Base-by-base conservation (phyloP, 495 filamentous ascomycete species). In the Lasiosphaeria ovina region DNA sequence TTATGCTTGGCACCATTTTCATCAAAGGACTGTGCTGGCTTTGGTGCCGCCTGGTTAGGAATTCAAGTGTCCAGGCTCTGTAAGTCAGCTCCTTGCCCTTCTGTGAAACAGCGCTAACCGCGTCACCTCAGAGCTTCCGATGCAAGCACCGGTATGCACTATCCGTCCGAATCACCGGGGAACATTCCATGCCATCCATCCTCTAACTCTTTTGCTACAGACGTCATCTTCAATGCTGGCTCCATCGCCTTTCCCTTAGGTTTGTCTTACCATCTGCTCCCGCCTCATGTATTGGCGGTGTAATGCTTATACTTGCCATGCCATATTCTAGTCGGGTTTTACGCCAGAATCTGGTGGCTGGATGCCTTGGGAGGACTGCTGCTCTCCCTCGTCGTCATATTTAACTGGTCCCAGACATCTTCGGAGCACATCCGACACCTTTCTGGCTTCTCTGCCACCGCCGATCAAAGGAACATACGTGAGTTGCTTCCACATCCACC, bases 161-260 rank as follows among this genome's bases (percentile, higher is more conserved):
- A 24, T 2, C 24, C 24, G 24, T 24, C 24, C 24, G 24, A 24
- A 24, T 24, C 24, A 0, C 44, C 36, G 6, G 11, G 35, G 7
- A 17, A 4, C 11, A 42, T 0, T 8, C 24, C n/a, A 3, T 11
- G 34, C 11, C 17, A 12, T 9, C 44, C 35, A 31, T 44, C 14
- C 52, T 61, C 38, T 62, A 54, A 76, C 57, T 67, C 68, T 10
- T 67, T 24, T 24, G 24, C 70, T 66, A 70, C 74, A 36, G 81
- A 83, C 68, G 89, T 97, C 9, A 81, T 97, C 11, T 97, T 97
- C 83, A 97, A 96, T 69, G 87, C 82, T 11, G 94, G 95, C 66
- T 92, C 88, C 60, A 96, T 97, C 62, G 83, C 90, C 10, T 91
- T 91, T 68, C 89, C 89, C 6, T 80, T 91, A n/a, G 66, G 85